Evolutionary conservation across 2,329 filamentous ascomycete species (phyloP), one percentile per base, ranked within the genome.

Genomic region (Allantophomopsis cytisporea): DNA sequence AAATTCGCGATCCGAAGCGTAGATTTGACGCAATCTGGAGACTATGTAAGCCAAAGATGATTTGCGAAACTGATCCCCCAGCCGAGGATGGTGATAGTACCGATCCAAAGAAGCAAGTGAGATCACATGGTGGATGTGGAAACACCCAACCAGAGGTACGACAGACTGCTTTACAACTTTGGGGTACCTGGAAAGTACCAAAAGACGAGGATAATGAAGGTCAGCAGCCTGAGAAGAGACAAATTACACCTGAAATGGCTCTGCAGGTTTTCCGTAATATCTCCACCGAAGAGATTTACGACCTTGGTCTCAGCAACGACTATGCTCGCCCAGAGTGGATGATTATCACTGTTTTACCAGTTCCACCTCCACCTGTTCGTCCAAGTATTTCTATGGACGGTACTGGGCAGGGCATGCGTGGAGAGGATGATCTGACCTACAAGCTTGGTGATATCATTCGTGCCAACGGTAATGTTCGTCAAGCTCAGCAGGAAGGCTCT

Each of bases 311-410:
- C 53, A 98, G 89, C 62, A 81, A 82, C 41, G 86, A 96, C 57
- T 96, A 96, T 53, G 89, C 93, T 41, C 80, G 89, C 36, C 91
- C 91, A 1, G 91, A 98, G 58, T 98, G 91, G 91, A 94, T 99
- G 86, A 76, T 98, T 44, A 68, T 98, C 45, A 94, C 87, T 0
- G 88, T 96, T 37, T 71, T 99, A 36, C 88, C 91, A 5, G 93
- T 98, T 1, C 91, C 91, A 1, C 91, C 91, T 2, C 91, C 91
- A 36, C 88, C 91, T 3, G 93, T 99, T 31, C 83, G 91, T 40
- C 91, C 91, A 5, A 95, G 87, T 70, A 94, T 98, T 51, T 93
- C 89, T 16, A 89, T 96, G 66, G 93, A 96, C 55, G 88, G 91
- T 39, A 94, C 86, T 34, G 83, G 85, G 39, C 84, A 85, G 48